Base-by-base conservation (phyloP, 176 grass and related monocot genomes). In the Stipa capillata region DNA sequence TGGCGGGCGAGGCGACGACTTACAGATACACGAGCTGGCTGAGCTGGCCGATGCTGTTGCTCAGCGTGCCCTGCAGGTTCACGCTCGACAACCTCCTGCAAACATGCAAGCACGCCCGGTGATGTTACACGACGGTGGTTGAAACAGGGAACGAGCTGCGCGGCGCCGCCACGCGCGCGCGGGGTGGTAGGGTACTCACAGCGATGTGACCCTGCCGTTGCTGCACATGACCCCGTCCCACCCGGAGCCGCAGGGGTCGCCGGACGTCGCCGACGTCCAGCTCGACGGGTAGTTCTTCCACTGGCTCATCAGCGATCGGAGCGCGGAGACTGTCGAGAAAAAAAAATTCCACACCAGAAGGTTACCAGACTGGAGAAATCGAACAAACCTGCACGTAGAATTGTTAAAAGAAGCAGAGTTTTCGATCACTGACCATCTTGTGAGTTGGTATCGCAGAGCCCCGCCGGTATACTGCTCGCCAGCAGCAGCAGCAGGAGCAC, bases 211-310 rank as follows among this genome's bases (percentile, higher is more conserved):
- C 61, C 88, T 83, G 12, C 42, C 79, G 80, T 25, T 27, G 66
- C 7, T 56, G 79, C 88, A 90, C 59, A 43, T 55, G 69, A 90
- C 21, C 11, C 88, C 88, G 74, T 75, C 88, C 88, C 88, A 90
- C 1, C 2, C 34, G 3, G 40, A 59, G 58, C 54, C 34, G 43
- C 88, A 90, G 51, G 88, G 88, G 84, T 90, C 88, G 80, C 28
- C 53, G 36, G 65, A 41, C 7, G n/a, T n/a, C n/a, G n/a, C n/a
- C n/a, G 67, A 25, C 39, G 27, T 29, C 88, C 88, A 90, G 74
- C 58, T 86, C 13, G 5, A 5, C 15, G 84, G 88, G 66, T 48
- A 57, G 79, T 83, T 86, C 34, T 2, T 79, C 88, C 79, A 83
- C 5, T 74, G 4, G 43, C 36, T 15, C 84, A 67, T 66, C 33